Evolutionary conservation across 768 basidiomycete species (phyloP).

Genomic region (Lanmaoa pseudosensibilis): DNA sequence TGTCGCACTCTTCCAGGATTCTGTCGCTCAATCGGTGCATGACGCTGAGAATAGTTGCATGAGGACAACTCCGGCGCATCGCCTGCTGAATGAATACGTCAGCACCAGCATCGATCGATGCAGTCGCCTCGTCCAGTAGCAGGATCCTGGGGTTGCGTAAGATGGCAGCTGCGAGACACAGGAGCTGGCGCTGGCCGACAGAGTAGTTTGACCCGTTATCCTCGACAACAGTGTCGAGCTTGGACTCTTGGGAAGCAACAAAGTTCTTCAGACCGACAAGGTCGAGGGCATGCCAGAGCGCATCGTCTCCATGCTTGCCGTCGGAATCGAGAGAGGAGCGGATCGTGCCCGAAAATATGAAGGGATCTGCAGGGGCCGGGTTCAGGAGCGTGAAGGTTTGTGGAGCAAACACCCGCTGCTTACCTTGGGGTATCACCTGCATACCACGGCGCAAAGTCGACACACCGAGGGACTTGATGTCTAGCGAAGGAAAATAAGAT

Average conservation of each 20-base stretch:
- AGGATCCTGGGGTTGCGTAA: conserved; percentile 33
- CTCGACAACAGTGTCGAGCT: conserved; percentile 69
- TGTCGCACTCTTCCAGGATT: conserved; percentile 32
- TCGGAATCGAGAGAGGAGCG: conserved; percentile 31
- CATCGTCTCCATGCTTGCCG: conserved; percentile 22
- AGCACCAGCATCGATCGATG: conserved; percentile 81
- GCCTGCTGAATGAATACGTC: conserved; percentile 64
- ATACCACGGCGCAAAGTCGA: conserved; percentile 29
- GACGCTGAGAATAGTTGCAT: conserved; percentile 30
- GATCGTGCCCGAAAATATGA: conserved; percentile 35
- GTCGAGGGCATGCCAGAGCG: conserved; percentile 43
- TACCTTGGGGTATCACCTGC: conserved; percentile 33
- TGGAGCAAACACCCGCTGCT: neutral
- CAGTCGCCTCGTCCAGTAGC: conserved; percentile 39
- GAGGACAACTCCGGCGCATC: conserved; percentile 31
- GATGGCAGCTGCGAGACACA: conserved; percentile 51
- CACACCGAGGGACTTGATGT: conserved; percentile 78
- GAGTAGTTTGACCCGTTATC: conserved; percentile 75
- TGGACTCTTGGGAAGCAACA: conserved; percentile 76
- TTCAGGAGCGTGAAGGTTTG: neutral
- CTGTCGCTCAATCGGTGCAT: conserved; percentile 33
- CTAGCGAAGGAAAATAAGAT: conserved; percentile 50
- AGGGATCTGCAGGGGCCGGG: conserved; percentile 22
- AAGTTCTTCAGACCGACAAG: conserved; percentile 59
- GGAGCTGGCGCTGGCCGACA: conserved; percentile 87